These are phyloP conservation scores for Haplosporangium gracile DNA, from an alignment of 192 early-diverging fungal species.

Conservation along the genomic window DNA sequence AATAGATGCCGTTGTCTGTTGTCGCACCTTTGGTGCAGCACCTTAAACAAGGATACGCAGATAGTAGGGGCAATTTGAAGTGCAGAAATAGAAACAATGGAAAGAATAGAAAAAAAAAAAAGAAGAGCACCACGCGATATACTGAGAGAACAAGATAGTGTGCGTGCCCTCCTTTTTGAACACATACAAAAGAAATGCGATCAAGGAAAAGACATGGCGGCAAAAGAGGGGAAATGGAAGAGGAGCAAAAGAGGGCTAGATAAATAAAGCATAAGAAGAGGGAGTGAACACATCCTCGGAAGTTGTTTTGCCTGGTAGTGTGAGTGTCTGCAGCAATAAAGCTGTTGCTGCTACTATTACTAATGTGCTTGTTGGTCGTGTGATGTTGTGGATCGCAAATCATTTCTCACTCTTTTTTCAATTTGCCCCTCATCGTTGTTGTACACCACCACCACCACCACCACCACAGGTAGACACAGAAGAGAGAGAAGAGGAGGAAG, in stretches of 20 bases:
- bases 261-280: not conserved
- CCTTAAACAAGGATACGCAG: not conserved
- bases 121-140: not conserved
- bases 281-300: not conserved
- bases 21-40: no score
- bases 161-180: not conserved
- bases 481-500: not conserved
- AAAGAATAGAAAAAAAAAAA: not conserved
- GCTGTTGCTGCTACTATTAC: not conserved
- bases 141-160: no score
- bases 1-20: no score
- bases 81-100: slow-evolving; percentile 8
- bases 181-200: not conserved
- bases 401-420: not conserved
- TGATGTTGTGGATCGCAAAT: not conserved
- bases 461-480: not conserved
- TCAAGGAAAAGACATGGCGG: not conserved
- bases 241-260: not conserved
- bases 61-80: slow-evolving; percentile 2
- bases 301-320: not conserved
- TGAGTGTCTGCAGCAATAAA: not conserved
- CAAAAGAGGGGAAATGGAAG: no score
- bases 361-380: not conserved
- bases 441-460: not conserved
- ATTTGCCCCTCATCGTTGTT: not conserved